Evolutionary conservation across 768 basidiomycete genomes (phyloP).

Genomic region (Strobilomyces echinocephalus): DNA sequence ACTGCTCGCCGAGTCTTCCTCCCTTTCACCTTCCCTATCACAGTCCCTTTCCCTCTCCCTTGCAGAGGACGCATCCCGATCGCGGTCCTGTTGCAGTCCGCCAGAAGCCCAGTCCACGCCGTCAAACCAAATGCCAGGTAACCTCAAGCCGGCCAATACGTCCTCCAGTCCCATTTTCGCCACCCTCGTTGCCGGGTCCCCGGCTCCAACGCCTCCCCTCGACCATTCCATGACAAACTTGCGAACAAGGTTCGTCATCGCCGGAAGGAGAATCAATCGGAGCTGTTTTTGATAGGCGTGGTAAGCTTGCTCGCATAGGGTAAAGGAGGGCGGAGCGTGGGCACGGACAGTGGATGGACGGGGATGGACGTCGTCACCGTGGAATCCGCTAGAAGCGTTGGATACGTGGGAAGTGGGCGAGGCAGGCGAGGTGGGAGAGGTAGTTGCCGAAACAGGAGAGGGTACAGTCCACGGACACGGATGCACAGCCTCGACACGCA

Average conservation of each 20-base stretch:
- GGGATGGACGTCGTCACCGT: slow-evolving; percentile 42
- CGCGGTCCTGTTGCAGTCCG: slow-evolving; percentile 25
- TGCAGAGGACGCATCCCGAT: slow-evolving; percentile 35
- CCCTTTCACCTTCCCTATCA: slow-evolving; percentile 37
- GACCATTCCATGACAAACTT: slow-evolving; percentile 61
- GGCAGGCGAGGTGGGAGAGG: slow-evolving; percentile 21
- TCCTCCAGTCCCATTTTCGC: slow-evolving; percentile 57
- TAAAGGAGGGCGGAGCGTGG: slow-evolving; percentile 55
- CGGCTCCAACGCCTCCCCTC: slow-evolving; percentile 34
- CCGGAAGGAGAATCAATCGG: slow-evolving; percentile 54
- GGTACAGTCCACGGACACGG: slow-evolving; percentile 61
- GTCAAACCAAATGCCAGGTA: slow-evolving; percentile 64
- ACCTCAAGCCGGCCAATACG: slow-evolving; percentile 50
- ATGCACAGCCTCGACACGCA: slow-evolving; percentile 30
- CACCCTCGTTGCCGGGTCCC: slow-evolving; percentile 54
- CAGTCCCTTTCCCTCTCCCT: slow-evolving; percentile 15
- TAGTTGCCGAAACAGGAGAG: slow-evolving; percentile 5
- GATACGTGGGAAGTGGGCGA: slow-evolving; percentile 16
- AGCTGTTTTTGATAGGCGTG: slow-evolving; percentile 55
- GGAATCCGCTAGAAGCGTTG: slow-evolving; percentile 2
- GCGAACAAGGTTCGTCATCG: slow-evolving; percentile 66
- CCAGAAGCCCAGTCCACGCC: slow-evolving; percentile 58
- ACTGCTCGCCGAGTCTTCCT: slow-evolving; percentile 46
- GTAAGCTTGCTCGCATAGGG: slow-evolving; percentile 62
- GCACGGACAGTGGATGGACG: slow-evolving; percentile 42